phyloP scores from a whole-genome alignment of 1,139 yeast genomes.

The Candida tetrigidarum region DNA sequence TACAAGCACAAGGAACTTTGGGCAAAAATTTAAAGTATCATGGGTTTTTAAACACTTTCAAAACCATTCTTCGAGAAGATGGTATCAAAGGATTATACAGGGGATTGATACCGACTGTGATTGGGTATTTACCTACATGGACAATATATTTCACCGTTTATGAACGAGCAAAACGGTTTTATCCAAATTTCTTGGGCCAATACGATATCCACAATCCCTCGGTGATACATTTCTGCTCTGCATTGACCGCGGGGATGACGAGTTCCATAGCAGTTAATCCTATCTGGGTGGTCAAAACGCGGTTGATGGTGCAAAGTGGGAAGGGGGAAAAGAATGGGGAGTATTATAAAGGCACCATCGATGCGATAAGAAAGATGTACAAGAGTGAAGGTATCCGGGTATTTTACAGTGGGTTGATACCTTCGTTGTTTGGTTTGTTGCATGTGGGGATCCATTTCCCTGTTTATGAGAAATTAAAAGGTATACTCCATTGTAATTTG shows the following conservation, averaged over 20 bases:
- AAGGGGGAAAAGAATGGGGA: conserved; percentile 31
- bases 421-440: conserved; percentile 85
- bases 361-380: conserved; percentile 84
- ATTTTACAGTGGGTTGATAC: conserved; percentile 90
- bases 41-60: conserved; percentile 66
- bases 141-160: conserved; percentile 92
- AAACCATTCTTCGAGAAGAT: conserved; percentile 71
- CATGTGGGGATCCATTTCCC: conserved; percentile 99
- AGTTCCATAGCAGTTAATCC: conserved; percentile 93
- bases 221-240: conserved; percentile 72
- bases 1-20: conserved; percentile 44
- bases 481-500: conserved; percentile 39
- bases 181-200: conserved; percentile 29
- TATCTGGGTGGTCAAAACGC: conserved; percentile 95
- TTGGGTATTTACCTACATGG: conserved; percentile 98
- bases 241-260: conserved; percentile 87
- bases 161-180: conserved; percentile 68
- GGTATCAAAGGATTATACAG: conserved; percentile 84
- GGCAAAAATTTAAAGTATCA: conserved; percentile 38
- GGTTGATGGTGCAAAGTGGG: conserved; percentile 87
- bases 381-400: conserved; percentile 76
- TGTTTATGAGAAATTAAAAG: conserved; percentile 83
- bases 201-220: conserved; percentile 48
- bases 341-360: conserved; percentile 71
- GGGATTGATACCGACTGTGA: conserved; percentile 87